Conservation (phyloP, 2,329 filamentous ascomycete species). For the Myriosclerotinia duriaeana region DNA sequence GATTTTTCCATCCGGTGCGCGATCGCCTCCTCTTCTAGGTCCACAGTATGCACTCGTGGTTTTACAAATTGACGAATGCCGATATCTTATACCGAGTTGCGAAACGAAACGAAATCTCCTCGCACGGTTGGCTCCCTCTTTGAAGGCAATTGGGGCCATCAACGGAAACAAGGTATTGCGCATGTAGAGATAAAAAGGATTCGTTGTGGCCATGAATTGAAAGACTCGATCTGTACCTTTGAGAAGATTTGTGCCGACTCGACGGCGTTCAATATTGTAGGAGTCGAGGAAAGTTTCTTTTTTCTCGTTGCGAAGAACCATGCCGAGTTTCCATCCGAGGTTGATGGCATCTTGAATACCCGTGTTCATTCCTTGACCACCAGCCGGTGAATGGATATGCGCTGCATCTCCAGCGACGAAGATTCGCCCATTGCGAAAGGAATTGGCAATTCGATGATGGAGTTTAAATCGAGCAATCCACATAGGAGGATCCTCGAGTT, state of each 20-base stretch:
- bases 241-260: constrained; percentile 48
- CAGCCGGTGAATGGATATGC: constrained; percentile 42
- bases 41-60: constrained; percentile 41
- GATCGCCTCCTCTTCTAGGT: constrained; percentile 48
- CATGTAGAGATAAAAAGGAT: constrained; percentile 41
- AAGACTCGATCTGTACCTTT: constrained; percentile 47
- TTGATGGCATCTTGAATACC: constrained; percentile 43
- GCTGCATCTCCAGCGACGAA: constrained; percentile 43
- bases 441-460: constrained; percentile 46
- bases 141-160: constrained; percentile 43
- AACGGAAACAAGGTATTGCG: constrained; percentile 46
- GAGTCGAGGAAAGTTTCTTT: constrained; percentile 47
- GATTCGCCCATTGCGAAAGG: constrained; percentile 46
- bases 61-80: constrained; percentile 43
- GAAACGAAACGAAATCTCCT: constrained; percentile 43
- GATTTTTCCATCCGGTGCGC: constrained; percentile 45
- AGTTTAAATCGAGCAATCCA: constrained; percentile 50
- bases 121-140: constrained; percentile 30
- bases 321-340: constrained; percentile 42
- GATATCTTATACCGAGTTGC: constrained; percentile 47
- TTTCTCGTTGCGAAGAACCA: constrained; percentile 38
- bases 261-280: constrained; percentile 49
- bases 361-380: constrained; percentile 45
- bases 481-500: constrained; percentile 35
- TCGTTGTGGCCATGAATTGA: constrained; percentile 42